Evolutionary conservation across 169 alveolate genomes (phyloP).

Genomic region (Cryptosporidium muris): DNA sequence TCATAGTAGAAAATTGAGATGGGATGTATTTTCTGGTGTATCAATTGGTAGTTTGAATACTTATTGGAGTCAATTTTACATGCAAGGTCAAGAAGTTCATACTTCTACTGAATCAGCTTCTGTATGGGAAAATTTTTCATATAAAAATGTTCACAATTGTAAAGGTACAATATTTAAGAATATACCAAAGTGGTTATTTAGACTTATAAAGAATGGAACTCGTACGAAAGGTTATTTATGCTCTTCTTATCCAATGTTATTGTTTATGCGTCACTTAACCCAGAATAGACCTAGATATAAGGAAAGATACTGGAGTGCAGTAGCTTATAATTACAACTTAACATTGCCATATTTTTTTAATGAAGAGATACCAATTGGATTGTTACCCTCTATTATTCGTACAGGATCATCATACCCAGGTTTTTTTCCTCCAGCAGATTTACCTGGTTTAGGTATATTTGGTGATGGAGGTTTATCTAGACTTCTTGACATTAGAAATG

Average conservation of each 20-base stretch:
- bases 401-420: slow-evolving; percentile 48
- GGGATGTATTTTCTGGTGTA: slow-evolving; percentile 61
- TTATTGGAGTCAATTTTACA: slow-evolving; percentile 48
- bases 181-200: slow-evolving; percentile 5
- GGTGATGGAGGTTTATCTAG: slow-evolving; percentile 41
- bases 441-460: slow-evolving; percentile 47
- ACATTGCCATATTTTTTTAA: slow-evolving; percentile 34
- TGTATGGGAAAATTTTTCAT: slow-evolving; percentile 26
- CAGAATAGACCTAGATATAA: slow-evolving; percentile 56
- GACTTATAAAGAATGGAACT: neutral
- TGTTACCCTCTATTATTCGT: slow-evolving; percentile 25
- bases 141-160: slow-evolving; percentile 50
- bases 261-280: slow-evolving; percentile 37
- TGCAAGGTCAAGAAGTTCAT: slow-evolving; percentile 15
- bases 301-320: slow-evolving; percentile 40
- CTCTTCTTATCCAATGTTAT: slow-evolving; percentile 43
- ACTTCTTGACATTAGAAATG: slow-evolving; percentile 5
- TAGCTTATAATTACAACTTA: slow-evolving; percentile 26
- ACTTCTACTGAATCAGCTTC: slow-evolving; percentile 51
- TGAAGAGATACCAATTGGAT: slow-evolving; percentile 30
- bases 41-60: slow-evolving; percentile 58
- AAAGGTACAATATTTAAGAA: slow-evolving; percentile 1
- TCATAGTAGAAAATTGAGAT: slow-evolving; percentile 47
- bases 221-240: slow-evolving; percentile 10
- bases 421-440: slow-evolving; percentile 31